A percentile compares a stretch with the other conserved stretches of the same genome.
Evolutionary conservation across 805 yeast species (phyloP).

Genomic region (Saturnispora hagleri): DNA sequence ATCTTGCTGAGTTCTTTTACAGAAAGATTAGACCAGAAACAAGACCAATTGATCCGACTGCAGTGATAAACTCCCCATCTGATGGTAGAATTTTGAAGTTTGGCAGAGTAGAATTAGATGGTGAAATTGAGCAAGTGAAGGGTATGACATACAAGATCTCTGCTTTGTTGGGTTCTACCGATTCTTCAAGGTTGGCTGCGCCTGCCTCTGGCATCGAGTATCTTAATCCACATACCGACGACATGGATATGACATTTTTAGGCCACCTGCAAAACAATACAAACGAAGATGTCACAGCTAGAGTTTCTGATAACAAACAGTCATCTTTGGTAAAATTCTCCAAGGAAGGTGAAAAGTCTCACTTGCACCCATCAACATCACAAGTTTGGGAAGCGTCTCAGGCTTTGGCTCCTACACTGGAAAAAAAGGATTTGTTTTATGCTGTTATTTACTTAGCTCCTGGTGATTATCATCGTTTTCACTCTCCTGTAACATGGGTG

Average conservation of each 20-base stretch:
- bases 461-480: constrained; percentile 96
- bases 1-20: constrained; percentile 87
- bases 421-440: constrained; percentile 59
- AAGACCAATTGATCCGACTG: constrained; percentile 61
- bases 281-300: constrained; percentile 10
- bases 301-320: neutral
- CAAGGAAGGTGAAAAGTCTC: constrained; percentile 62
- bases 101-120: constrained; percentile 62
- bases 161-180: constrained; percentile 64
- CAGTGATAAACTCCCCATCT: constrained; percentile 76
- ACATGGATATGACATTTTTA: constrained; percentile 11
- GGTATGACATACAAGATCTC: constrained; percentile 90
- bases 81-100: constrained; percentile 86
- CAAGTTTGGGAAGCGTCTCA: constrained; percentile 20
- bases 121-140: constrained; percentile 93
- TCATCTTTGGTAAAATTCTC: constrained; percentile 33
- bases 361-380: constrained; percentile 22
- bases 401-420: constrained; percentile 19
- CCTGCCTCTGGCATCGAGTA: constrained; percentile 29
- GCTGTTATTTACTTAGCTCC: constrained; percentile 95
- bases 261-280: constrained; percentile 11
- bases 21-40: constrained; percentile 68
- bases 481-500: constrained; percentile 95
- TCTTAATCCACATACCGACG: constrained; percentile 9
- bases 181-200: constrained; percentile 40